Percentiles rank a stretch among this genome's conserved stretches.
These are phyloP conservation scores for Sicyos baderoa DNA, from an alignment of 306 rosid species.

Conservation along the genomic window DNA sequence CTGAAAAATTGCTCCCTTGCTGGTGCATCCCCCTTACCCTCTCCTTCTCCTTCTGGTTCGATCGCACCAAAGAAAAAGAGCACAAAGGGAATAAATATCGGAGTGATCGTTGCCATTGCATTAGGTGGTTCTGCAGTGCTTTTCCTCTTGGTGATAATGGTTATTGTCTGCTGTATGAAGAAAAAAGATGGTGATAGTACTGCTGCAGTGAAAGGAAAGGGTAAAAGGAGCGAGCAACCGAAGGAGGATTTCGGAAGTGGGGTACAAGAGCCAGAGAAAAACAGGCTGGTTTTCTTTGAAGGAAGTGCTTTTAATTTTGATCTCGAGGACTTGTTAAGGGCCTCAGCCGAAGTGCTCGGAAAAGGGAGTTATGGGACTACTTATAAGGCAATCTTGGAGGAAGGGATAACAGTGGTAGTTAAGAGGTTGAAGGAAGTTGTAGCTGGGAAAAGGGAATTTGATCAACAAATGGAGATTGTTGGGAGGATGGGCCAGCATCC, in stretches of 20 bases:
- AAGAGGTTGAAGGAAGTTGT: conserved; percentile 35
- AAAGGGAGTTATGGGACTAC: conserved; percentile 38
- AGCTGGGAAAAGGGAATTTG: conserved; percentile 33
- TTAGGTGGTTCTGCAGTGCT: conserved; percentile 31
- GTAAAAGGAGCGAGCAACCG: conserved; percentile 25
- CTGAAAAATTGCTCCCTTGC: conserved; percentile 39
- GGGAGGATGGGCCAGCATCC: conserved; percentile 33
- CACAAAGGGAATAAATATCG: conserved; percentile 35
- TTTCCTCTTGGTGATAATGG: conserved; percentile 19
- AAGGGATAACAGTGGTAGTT: conserved; percentile 34
- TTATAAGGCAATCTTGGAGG: conserved; percentile 37
- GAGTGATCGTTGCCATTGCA: conserved; percentile 46
- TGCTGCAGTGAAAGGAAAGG: conserved; percentile 27
- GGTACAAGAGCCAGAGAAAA: conserved; percentile 40
- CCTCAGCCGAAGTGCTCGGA: conserved; percentile 36
- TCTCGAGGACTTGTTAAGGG: conserved; percentile 35
- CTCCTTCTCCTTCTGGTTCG: conserved; percentile 27
- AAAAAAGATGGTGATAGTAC: conserved; percentile 20
- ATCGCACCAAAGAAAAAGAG: conserved; percentile 28
- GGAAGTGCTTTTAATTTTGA: conserved; percentile 30
- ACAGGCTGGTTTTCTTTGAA: conserved; percentile 35
- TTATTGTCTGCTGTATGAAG: conserved; percentile 26
- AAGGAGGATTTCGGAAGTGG: conserved; percentile 41
- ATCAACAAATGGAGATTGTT: conserved; percentile 35
- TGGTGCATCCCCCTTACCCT: conserved; percentile 27